phyloP scores from a whole-genome alignment of 2,329 filamentous ascomycete species.

The Calycina marina region DNA sequence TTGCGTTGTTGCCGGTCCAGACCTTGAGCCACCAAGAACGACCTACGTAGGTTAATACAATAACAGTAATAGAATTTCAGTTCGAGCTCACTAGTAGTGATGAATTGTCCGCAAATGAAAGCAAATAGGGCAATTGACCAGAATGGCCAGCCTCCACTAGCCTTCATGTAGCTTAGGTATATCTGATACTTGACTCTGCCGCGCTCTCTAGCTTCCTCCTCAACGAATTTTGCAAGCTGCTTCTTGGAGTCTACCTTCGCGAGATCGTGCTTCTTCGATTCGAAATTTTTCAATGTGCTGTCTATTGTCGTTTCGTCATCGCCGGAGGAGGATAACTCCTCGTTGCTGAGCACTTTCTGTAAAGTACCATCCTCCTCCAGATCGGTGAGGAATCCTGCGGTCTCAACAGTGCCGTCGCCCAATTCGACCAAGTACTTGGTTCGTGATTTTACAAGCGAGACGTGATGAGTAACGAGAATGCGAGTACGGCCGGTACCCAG shows the following conservation, averaged over 20 bases:
- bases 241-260: constrained; percentile 36
- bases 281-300: constrained; percentile 35
- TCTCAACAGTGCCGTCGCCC: constrained; percentile 48
- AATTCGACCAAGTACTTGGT: constrained; percentile 64
- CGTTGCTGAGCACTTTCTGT: constrained; percentile 41
- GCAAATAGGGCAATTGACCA: constrained; percentile 40
- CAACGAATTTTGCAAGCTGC: constrained; percentile 53
- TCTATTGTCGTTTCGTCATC: constrained; percentile 37
- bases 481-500: constrained; percentile 56
- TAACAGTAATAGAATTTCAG: too few relatives aligned
- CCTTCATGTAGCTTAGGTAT: constrained; percentile 52
- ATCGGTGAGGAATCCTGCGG: constrained; percentile 52
- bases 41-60: constrained; percentile 20
- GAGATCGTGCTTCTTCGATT: constrained; percentile 28
- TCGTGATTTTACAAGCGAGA: constrained; percentile 53
- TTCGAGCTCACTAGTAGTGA: constrained; percentile 37
- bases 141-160: constrained; percentile 47
- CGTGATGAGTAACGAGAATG: constrained; percentile 70
- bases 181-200: constrained; percentile 53
- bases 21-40: constrained; percentile 50
- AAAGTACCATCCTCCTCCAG: constrained; percentile 41
- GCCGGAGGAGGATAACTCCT: constrained; percentile 31
- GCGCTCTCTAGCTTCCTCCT: constrained; percentile 58
- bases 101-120: too few relatives aligned
- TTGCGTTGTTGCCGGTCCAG: constrained; percentile 38